Base-by-base conservation (phyloP, 306 rosid species). In the Rubus idaeus region DNA sequence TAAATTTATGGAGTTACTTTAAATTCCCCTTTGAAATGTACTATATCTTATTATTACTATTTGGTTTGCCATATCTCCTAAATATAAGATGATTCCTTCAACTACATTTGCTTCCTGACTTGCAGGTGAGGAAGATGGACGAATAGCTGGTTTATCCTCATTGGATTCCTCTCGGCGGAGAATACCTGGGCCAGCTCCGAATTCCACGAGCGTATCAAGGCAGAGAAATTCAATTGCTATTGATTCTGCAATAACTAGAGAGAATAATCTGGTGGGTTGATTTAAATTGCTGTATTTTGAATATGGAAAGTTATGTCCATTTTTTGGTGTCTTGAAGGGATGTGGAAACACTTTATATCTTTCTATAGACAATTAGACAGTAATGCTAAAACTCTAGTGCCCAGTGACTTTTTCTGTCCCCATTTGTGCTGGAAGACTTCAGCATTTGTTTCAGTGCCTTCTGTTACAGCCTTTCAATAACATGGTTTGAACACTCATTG, bases 91-190 rank as follows among this genome's bases (percentile, higher is more conserved):
- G 46, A 3, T 47, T 74, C 45, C 39, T 76, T 50, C 0, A 68
- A 47, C 51, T 52, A 8, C 63, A 30, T 57, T 53, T 75, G 51
- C 75, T 79, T 80, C 20, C 10, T 71, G 50, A 61, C 74, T 64
- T 51, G 17, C 85, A 90, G 98, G 86, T 42, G 90, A 82, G 82
- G 98, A 88, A 78, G 98, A 90, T 50, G 94, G 88, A 12, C 88
- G 88, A 51, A 89, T 82, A 39, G 83, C 93, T 77, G 97, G 93
- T 77, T 68, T 89, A 78, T 80, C 89, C 75, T 87, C 95, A 8
- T 68, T 75, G 83, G 98, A 94, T 89, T 79, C 96, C 60, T 86
- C 92, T 1, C 81, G 96, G 80, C 86, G 96, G 62, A 91, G 97
- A 84, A 84, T 86, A 80, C 80, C 96, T 0, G 93, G 89, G 63